Base-by-base conservation (phyloP, 1,139 yeast species). In the Scheffersomyces quercinus region DNA sequence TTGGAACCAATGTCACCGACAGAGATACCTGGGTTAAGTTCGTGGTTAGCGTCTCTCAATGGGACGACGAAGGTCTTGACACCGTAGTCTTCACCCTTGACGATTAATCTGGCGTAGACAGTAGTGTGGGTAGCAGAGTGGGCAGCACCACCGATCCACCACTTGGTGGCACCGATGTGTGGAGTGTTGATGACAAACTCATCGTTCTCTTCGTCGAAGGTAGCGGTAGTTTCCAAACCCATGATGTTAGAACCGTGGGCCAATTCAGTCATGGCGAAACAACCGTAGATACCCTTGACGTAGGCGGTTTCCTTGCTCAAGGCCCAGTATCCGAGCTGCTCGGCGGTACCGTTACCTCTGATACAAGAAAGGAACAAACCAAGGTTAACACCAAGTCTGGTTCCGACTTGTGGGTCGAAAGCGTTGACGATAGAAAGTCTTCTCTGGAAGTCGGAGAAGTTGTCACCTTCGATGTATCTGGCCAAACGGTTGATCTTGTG, bases 111-210 rank as follows among this genome's bases (percentile, higher is more conserved):
- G 36, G 77, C 78, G 55, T 73, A 73, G 41, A 64, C 71, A 20
- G 70, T 43, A 46, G 72, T 62, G 56, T 73, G 79, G 37, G 78
- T 70, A 37, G 79, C 68, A n/a, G 76, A 68, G 56, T 73, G 79
- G 39, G 78, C 77, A 45, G 79, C 77, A 54, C 78, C 78, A 42
- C 79, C 78, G 42, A 73, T 73, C 79, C 79, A 73, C 79, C 79
- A 73, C 55, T 73, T 73, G 49, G 79, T 72, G 48, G 79, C 79
- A 54, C 78, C 76, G 52, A 73, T 65, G 55, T 73, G 76, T 5
- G 79, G 79, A 36, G 79, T 73, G 57, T 73, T 66, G 52, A 73
- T 69, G 55, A 73, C 52, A 44, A 73, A 73, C 55, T 71, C 74
- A 49, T 73, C 78, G 35, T 55, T 62, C 37, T 63, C 70, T 41